Percentiles rank a stretch among this genome's conserved stretches.
phyloP scores from a whole-genome alignment of 345 rosid species.

The Eucalyptus pumila region DNA sequence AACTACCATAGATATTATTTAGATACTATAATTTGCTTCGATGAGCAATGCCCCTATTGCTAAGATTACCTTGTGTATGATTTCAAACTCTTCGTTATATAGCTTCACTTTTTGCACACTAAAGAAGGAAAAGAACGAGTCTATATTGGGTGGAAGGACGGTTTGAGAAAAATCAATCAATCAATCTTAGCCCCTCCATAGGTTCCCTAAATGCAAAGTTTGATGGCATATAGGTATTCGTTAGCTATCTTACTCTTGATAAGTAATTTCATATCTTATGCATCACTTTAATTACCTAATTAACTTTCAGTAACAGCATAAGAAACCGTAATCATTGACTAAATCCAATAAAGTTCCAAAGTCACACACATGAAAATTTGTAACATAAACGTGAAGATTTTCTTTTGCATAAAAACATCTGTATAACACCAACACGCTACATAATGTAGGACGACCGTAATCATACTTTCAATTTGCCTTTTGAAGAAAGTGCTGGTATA shows the following conservation, averaged over 20 bases:
- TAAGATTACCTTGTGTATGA: not conserved
- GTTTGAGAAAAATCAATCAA: not conserved
- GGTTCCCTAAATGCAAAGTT: not conserved
- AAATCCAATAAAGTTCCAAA: not conserved
- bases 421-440: not conserved
- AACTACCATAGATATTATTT: not conserved
- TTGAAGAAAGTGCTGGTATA: not conserved
- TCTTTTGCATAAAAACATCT: not conserved
- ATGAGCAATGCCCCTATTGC: not conserved
- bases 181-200: not conserved
- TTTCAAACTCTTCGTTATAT: not conserved
- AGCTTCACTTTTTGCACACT: not conserved
- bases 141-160: not conserved
- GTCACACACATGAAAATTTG: not conserved
- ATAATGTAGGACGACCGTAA: not conserved
- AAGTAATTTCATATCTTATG: not conserved
- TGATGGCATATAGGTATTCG: not conserved
- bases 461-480: not conserved
- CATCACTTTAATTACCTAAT: not conserved
- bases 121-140: not conserved
- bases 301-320: not conserved
- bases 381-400: not conserved
- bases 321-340: not conserved
- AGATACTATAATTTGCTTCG: not conserved
- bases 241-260: not conserved